A percentile compares a stretch with the other conserved stretches of the same genome.
Evolutionary conservation across 2,329 filamentous ascomycete genomes (phyloP).

Genomic region (Knufia fluminis): DNA sequence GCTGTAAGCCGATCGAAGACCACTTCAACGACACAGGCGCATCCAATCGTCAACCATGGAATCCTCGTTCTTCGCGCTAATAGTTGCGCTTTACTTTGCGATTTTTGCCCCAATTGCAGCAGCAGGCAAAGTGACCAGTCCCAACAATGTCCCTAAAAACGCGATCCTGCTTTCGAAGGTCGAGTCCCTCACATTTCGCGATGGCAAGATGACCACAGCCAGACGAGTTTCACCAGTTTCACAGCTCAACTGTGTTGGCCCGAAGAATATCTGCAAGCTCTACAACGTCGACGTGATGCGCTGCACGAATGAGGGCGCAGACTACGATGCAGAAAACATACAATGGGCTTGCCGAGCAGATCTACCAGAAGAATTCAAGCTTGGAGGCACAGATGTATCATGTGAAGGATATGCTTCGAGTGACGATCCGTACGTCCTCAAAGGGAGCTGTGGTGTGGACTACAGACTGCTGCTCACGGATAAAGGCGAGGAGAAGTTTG

Average conservation of each 20-base stretch:
- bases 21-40: too few relatives aligned
- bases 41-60: constrained; percentile 1
- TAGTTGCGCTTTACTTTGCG: constrained; percentile 16
- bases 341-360: constrained; percentile 81
- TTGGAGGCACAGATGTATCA: constrained; percentile 79
- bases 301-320: constrained; percentile 75
- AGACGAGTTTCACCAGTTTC: constrained; percentile 69
- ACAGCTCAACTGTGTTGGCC: constrained; percentile 68
- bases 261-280: constrained; percentile 54
- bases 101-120: constrained; percentile 9
- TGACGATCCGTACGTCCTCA: constrained; percentile 77
- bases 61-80: constrained; percentile 15
- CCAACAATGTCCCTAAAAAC: constrained; percentile 34
- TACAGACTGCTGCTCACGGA: constrained; percentile 74
- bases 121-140: constrained; percentile 24
- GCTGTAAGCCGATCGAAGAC: neutral
- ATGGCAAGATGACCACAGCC: constrained; percentile 58
- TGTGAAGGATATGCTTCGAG: constrained; percentile 77
- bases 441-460: constrained; percentile 86
- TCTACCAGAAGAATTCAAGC: constrained; percentile 55
- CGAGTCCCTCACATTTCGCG: constrained; percentile 67
- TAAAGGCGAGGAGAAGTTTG: constrained; percentile 62
- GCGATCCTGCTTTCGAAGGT: constrained; percentile 56
- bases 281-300: constrained; percentile 75
- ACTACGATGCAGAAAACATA: constrained; percentile 70